phyloP scores from a whole-genome alignment of 768 basidiomycete genomes.

The Lactarius hengduanensis region DNA sequence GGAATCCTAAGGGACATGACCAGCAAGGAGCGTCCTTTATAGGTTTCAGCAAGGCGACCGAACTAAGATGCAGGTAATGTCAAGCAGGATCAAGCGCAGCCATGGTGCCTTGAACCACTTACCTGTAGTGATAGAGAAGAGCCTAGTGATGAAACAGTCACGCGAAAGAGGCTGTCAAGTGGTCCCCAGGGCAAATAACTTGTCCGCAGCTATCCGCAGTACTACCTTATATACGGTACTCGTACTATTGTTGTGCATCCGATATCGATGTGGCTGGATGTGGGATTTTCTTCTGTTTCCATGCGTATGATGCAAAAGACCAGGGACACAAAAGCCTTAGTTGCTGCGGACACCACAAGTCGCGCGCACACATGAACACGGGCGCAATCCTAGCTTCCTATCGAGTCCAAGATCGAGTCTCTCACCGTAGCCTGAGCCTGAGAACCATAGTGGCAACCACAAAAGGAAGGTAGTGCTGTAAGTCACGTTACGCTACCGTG shows the following conservation, averaged over 20 bases:
- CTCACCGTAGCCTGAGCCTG: background rate
- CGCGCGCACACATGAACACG: constrained; percentile 3
- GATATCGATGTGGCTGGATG: background rate
- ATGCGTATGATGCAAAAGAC: background rate
- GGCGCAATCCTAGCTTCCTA: background rate
- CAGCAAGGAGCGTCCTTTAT: background rate
- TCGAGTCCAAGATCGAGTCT: background rate
- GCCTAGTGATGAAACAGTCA: background rate
- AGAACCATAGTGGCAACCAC: too few species aligned
- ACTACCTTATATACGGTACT: too few species aligned
- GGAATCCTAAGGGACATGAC: background rate
- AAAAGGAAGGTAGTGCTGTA: too few species aligned
- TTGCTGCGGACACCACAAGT: constrained; percentile 2
- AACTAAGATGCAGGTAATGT: background rate
- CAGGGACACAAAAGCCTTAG: background rate
- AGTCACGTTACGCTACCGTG: too few species aligned
- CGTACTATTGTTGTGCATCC: background rate
- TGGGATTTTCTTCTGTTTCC: background rate
- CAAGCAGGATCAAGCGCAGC: background rate
- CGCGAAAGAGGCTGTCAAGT: background rate
- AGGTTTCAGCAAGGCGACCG: background rate
- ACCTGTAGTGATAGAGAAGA: background rate
- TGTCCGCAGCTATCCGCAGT: constrained; percentile 16
- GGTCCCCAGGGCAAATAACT: background rate
- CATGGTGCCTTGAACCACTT: background rate